Base-by-base conservation (phyloP, 169 alveolate species). In the Miamiensis avidus region DNA sequence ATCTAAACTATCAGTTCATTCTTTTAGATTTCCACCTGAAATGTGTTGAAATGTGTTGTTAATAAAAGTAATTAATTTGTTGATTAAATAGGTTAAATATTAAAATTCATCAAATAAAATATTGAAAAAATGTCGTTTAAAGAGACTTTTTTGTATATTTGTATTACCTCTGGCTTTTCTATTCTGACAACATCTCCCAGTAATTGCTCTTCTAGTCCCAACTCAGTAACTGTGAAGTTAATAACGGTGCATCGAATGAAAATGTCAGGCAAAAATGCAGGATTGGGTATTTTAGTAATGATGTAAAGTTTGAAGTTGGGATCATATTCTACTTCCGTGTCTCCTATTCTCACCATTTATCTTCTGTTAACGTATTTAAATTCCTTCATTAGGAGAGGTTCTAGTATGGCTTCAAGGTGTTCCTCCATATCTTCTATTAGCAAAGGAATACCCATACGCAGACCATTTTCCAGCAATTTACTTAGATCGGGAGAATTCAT, bases 121-220 rank as follows among this genome's bases (percentile, higher is more conserved):
- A n/a, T n/a, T n/a, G n/a, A n/a, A n/a, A n/a, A n/a, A n/a, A n/a
- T n/a, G n/a, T n/a, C n/a, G n/a, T n/a, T n/a, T n/a, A n/a, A n/a
- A n/a, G n/a, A n/a, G n/a, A n/a, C n/a, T n/a, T n/a, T n/a, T n/a
- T 49, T 49, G 4, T 49, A 11, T 49, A 49, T 49, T 49, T 49
- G 4, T 4, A 11, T 49, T 49, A 49, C 92, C 76, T 96, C 98
- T 28, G 99, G 99, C 81, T 94, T 97, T 88, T 97, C 99, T 28
- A 91, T 93, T 34, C 95, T 95, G 75, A 98, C 99, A 73, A 98
- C 98, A 75, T 95, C 97, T 4, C 95, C 97, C 26, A 96, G 83
- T 34, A 96, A 87, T 89, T 96, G 91, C 74, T 96, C 96, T 87
- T 95, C 97, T 76, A 96, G 89, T 65, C 98, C 98, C 81, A 90